Evolutionary conservation across 179 eudicot genomes (phyloP), one percentile per base, ranked within the genome.

Genomic region (Carnegiea gigantea): DNA sequence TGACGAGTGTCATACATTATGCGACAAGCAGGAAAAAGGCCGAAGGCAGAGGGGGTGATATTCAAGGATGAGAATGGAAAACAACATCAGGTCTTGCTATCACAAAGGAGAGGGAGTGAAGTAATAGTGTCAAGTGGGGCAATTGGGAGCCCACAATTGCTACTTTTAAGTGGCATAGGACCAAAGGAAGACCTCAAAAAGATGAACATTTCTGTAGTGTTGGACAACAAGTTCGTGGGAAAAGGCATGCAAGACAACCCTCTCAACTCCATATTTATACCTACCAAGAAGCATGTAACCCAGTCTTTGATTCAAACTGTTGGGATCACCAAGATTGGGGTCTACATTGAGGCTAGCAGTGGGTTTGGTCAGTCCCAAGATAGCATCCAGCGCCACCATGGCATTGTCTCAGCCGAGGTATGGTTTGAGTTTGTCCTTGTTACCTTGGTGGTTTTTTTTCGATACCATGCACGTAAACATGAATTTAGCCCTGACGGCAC

Each of bases 141-240:
- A 15, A 92, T 97, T 14, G 99, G 98, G 44, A 96, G 96, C 86
- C 97, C 99, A 49, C 98, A 96, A 38, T 59, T 94, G 83, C 88
- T 97, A n/a, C 85, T 95, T 9, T 86, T 97, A 0, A 97, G 99
- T 80, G 99, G 99, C 14, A 89, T 97, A 54, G 99, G 99, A 72
- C 99, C 98, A 0, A 89, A 90, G 80, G 36, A 86, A 9, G 93
- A 93, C 64, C 94, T 97, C 14, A 44, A 88, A 18, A 92, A 85
- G 77, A 6, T 92, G 75, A 92, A 93, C 84, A 91, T 97, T 33
- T 68, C 97, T 2, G 89, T 92, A n/a, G 90, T 97, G 33, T 83
- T 84, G 46, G 88, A 92, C 77, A 97, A 95, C 70, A 57, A 89
- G 70, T 89, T 82, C 78, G 99, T 97, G 1, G 99, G 99, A 3